Conservation (phyloP, 352 stramenopile genomes). For the Chloridella minuta region DNA sequence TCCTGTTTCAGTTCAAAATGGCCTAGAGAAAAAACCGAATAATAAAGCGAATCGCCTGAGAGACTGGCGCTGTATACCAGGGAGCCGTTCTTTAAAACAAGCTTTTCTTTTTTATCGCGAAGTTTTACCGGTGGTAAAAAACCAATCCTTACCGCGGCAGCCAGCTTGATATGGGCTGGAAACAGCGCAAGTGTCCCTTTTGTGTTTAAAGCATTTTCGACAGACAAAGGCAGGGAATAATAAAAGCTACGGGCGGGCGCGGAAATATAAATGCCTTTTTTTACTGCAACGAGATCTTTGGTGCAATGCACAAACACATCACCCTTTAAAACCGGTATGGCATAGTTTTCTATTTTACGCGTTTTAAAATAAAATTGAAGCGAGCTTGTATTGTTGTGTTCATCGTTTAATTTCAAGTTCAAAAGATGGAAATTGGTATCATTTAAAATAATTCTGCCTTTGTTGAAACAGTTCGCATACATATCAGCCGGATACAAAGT, state of each 20-base stretch:
- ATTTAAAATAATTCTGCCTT: not conserved
- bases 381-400: not conserved
- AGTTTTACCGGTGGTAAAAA: not conserved
- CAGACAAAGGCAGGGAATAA: not conserved
- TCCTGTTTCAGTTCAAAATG: not conserved
- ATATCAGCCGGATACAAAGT: not conserved
- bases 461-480: not conserved
- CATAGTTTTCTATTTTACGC: not conserved
- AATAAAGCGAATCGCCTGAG: not conserved
- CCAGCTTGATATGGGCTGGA: not conserved
- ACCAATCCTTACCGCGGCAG: not conserved
- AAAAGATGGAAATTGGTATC: not conserved
- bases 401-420: not conserved
- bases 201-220: not conserved
- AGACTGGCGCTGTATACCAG: not conserved
- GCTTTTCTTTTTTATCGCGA: not conserved
- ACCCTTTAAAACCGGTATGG: not conserved
- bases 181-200: not conserved
- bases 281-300: not conserved
- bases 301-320: not conserved
- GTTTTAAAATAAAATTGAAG: not conserved
- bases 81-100: not conserved
- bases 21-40: not conserved
- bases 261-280: not conserved
- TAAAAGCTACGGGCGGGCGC: not conserved